Base-by-base conservation (phyloP, 441 rosid species). In the Euphorbia schlechtendalii region DNA sequence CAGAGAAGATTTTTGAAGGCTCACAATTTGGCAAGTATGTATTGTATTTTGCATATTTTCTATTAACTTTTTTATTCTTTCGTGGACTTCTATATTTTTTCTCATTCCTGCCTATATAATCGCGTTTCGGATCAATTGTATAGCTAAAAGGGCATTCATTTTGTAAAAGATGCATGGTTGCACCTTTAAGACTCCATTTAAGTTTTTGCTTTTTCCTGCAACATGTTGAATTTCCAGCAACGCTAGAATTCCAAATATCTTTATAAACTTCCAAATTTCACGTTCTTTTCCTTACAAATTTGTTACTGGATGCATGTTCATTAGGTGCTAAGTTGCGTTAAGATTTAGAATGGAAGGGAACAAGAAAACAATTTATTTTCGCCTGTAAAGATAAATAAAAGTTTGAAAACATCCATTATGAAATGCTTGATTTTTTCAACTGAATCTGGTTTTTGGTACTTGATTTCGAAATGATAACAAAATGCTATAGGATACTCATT, bases 1-100 rank as follows among this genome's bases (percentile, higher is more conserved):
- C 83, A 0, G 82, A 73, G 74, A 78, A 60, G 32, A 49, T 81
- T 69, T 77, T 86, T 66, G 77, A 70, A 73, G 83, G 76, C 71
- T 82, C 96, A 73, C 80, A 81, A 48, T 75, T 72, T 76, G 36
- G 66, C 82, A 80, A 74, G 99, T 93, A 77, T 63, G 84, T 69
- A 12, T 60, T 32, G 6, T 59, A 51, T 67, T 59, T 61, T 20
- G 17, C 51, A 56, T 61, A 56, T 64, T 55, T 65, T 30, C 58
- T 65, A 18, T 71, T 54, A 68, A 51, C 53, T 53, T 49, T 63
- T 57, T 64, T 34, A 21, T 65, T 22, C 43, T 48, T 57, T 54
- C 8, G 22, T 45, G 38, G 32, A 24, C 56, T 56, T 41, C 55
- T 45, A 25, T 38, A 12, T 25, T 17, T 30, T 11, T 34, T 27